These are phyloP conservation scores for Patellifolia procumbens DNA, from an alignment of 179 eudicot genomes.

Conservation along the genomic window DNA sequence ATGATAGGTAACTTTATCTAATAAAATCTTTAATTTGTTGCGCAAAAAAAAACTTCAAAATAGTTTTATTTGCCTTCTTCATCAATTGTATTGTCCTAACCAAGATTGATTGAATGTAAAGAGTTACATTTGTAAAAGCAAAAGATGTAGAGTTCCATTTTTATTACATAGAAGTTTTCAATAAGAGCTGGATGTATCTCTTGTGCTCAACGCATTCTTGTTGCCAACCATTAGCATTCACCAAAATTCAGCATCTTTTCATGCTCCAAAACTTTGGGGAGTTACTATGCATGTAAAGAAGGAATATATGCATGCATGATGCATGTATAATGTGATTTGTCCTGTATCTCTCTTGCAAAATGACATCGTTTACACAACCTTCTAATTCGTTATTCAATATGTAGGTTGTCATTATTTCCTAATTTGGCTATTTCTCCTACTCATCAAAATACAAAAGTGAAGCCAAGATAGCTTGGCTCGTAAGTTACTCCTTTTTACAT, in stretches of 20 bases:
- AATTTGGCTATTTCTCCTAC: not conserved
- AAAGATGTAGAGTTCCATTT: not conserved
- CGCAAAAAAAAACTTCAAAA: not conserved
- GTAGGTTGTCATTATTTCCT: not conserved
- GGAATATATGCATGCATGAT: slow-evolving; percentile 1
- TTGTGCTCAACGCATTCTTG: slow-evolving; percentile 16
- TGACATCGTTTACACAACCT: not conserved
- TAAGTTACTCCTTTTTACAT: not conserved
- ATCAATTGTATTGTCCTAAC: not conserved
- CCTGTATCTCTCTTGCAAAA: not conserved
- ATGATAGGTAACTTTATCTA: too few relatives aligned
- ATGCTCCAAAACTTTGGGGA: slow-evolving; percentile 1
- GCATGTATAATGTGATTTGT: not conserved
- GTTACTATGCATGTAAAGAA: not conserved
- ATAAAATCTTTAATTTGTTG: too few relatives aligned
- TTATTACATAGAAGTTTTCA: slow-evolving; percentile 2
- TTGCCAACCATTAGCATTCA: not conserved
- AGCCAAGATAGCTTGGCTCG: not conserved
- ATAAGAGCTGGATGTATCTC: slow-evolving; percentile 15
- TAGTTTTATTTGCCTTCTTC: not conserved
- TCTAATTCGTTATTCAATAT: not conserved
- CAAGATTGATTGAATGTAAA: not conserved
- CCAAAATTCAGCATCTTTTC: not conserved
- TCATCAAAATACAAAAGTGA: not conserved
- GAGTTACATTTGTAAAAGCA: not conserved